Base-by-base conservation (phyloP, 805 yeast species). In the Suhomyces kilbournensis region DNA sequence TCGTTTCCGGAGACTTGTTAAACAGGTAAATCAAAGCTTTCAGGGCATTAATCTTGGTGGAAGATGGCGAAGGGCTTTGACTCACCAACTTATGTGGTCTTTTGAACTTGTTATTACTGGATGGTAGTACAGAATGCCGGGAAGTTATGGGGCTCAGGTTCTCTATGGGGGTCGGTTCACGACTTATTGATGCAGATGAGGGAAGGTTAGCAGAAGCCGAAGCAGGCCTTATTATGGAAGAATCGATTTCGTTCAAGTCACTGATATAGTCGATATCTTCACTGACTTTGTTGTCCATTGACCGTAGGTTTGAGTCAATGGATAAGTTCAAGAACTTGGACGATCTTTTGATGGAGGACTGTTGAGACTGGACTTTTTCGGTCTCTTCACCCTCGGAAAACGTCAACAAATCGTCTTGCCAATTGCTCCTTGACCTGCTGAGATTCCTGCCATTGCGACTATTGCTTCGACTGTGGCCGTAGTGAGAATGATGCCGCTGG, bases 71-170 rank as follows among this genome's bases (percentile, higher is more conserved):
- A 4, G 79, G 79, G 15, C 74, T 67, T 55, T 75, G 77, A 53
- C 77, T 72, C 20, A 75, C 71, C 47, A 75, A 62, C 51, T 70
- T 68, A 56, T 74, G 79, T 1, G 79, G 79, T 32, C 79, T 61
- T 53, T 75, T 75, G 60, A 72, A 75, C 54, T 72, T 74, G 53
- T 70, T 71, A 34, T 44, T 53, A 49, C 56, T 44, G 17, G 34
- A 51, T 35, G 53, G 59, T 22, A 54, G 49, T 10, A 48, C 47
- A 3, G 60, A 58, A 3, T 56, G 56, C 8, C 46, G 39, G 7
- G 51, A 28, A 25, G 49, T 46, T 15, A 30, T 49, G 54, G 63
- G 30, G 59, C 59, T 43, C 50, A 51, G 38, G 49, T 35, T 44
- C 26, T 49, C 51, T 38, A 47, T 46, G 34, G 53, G 49, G 25